Base-by-base conservation (phyloP, 352 stramenopile genomes). In the Phytopythium vexans region DNA sequence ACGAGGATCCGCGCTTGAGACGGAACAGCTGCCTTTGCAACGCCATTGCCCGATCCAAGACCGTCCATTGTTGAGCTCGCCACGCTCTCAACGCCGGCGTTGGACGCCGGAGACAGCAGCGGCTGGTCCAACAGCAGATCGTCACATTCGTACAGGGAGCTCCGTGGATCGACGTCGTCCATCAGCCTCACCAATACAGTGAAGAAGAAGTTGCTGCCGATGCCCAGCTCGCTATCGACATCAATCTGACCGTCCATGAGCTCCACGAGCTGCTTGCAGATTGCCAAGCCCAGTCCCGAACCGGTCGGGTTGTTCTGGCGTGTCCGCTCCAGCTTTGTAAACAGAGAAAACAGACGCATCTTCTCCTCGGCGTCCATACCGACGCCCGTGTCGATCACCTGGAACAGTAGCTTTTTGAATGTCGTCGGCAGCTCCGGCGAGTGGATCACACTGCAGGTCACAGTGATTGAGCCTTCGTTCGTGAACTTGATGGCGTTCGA, bases 401-500 rank as follows among this genome's bases (percentile, higher is more conserved):
- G 76, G 56, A 94, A 94, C 1, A 90, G 46, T 10, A 94, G 51
- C 33, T 87, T 87, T 38, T 89, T 88, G 59, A 88, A 85, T 8
- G 60, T 39, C 46, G 77, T 74, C 0, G 77, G 77, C 12, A 89
- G 52, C 35, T 91, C 80, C 4, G 77, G 78, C 6, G 80, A 74
- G 41, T 79, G 80, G 11, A 88, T 73, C 33, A 89, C 74, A 21
- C 72, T 82, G 44, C 84, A 94, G 10, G 72, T 76, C 11, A 94
- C 82, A 5, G 76, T 92, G 42, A 94, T 92, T 7, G 79, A 86
- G 3, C 84, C 84, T 60, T 88, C 74, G 37, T 83, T 88, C 12
- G 84, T 94, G 49, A 94, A 94, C 63, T 94, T 94, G 54, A 94
- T 88, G 5, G 85, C 82, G 42, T 94, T 94, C n/a, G 82, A 92